phyloP scores from a whole-genome alignment of 176 grass and related monocot species.

The Microstegium vimineum region DNA sequence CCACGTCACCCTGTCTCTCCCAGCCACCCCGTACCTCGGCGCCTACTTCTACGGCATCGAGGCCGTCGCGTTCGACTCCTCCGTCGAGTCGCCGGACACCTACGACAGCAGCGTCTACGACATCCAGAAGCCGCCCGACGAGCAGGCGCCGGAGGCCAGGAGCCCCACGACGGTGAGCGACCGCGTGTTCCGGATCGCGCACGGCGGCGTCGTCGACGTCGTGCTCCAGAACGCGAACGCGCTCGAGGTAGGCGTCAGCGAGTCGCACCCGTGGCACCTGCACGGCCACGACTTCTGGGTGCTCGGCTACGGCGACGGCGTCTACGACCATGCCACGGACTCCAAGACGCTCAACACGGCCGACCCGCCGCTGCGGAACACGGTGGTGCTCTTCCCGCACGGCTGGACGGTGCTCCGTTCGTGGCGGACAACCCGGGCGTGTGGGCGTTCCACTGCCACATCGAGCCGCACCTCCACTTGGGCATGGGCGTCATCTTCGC shows the following conservation, averaged over 20 bases:
- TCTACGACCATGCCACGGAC: conserved; percentile 12
- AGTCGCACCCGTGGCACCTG: conserved; percentile 79
- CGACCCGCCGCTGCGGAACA: conserved; percentile 71
- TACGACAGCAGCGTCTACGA: not conserved
- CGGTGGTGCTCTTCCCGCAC: conserved; percentile 61
- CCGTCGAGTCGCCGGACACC: not conserved
- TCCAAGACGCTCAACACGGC: conserved; percentile 7
- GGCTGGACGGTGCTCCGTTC: conserved; percentile 68
- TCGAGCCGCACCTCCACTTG: conserved; percentile 83
- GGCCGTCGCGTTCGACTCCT: not conserved
- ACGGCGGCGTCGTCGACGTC: conserved; percentile 48
- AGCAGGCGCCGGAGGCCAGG: not conserved
- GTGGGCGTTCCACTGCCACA: conserved; percentile 90
- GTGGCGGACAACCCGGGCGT: conserved; percentile 62
- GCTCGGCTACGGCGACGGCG: conserved; percentile 65
- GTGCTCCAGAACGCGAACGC: conserved; percentile 80
- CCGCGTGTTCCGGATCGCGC: conserved; percentile 1
- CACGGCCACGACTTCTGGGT: conserved; percentile 91
- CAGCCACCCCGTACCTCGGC: conserved; percentile 32
- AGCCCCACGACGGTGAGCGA: not conserved
- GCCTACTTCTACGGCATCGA: conserved; percentile 7
- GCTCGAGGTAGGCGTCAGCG: conserved; percentile 27
- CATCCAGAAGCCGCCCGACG: not conserved
- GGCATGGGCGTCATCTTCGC: conserved; percentile 71
- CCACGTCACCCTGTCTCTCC: conserved; percentile 25